Percentiles rank a stretch among this genome's conserved stretches.
Evolutionary conservation across 441 rosid species (phyloP).

Genomic region (Pelargonium fulgidum): DNA sequence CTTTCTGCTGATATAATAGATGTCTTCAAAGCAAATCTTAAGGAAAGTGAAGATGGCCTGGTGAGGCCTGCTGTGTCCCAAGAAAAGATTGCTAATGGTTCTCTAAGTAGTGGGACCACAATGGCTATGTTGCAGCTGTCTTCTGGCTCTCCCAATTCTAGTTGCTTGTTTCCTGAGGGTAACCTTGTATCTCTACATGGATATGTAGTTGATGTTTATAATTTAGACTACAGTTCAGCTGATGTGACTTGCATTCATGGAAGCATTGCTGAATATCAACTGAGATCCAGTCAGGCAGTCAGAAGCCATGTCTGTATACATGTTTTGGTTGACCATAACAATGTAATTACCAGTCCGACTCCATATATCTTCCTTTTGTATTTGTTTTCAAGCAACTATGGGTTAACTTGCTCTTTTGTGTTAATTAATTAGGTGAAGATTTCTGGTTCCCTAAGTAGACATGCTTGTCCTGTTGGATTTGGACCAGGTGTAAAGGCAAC

Average conservation of each 20-base stretch:
- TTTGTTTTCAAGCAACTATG: slow-evolving; percentile 14
- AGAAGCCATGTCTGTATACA: slow-evolving; percentile 37
- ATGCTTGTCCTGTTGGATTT: slow-evolving; percentile 60
- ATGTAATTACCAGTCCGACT: slow-evolving; percentile 35
- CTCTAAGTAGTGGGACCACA: slow-evolving; percentile 20
- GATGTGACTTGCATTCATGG: slow-evolving; percentile 24
- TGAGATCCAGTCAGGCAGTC: slow-evolving; percentile 26
- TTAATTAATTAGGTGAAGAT: slow-evolving; percentile 48
- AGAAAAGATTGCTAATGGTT: slow-evolving; percentile 26
- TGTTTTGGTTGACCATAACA: slow-evolving; percentile 46
- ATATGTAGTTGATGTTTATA: slow-evolving; percentile 47
- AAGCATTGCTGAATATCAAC: slow-evolving; percentile 23
- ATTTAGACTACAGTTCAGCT: slow-evolving; percentile 25
- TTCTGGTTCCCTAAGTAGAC: slow-evolving; percentile 47
- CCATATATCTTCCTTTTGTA: slow-evolving; percentile 7
- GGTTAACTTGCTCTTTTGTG: slow-evolving; percentile 20
- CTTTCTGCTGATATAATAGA: slow-evolving; percentile 34
- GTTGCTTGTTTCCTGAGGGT: slow-evolving; percentile 53
- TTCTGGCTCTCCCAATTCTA: slow-evolving; percentile 27
- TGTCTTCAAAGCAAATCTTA: slow-evolving; percentile 34
- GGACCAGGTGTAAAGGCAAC: slow-evolving; percentile 68
- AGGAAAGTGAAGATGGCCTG: slow-evolving; percentile 32
- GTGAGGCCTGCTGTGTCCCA: slow-evolving; percentile 24
- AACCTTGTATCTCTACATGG: slow-evolving; percentile 50
- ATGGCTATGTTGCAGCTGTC: slow-evolving; percentile 18